Conservation (phyloP, 2,329 filamentous ascomycete genomes). For the Penicillium sp. region DNA sequence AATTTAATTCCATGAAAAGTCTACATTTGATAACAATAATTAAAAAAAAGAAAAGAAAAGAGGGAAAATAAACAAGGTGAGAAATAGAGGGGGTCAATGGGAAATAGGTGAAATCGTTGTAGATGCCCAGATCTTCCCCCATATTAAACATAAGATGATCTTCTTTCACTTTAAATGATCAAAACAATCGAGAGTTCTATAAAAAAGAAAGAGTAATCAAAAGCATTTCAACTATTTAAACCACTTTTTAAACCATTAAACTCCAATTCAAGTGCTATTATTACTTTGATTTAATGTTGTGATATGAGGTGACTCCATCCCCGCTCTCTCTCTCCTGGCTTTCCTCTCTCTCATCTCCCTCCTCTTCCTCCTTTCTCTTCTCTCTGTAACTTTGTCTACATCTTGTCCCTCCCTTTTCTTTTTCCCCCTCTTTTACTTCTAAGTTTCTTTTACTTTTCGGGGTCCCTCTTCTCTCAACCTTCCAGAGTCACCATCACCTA, state of each 20-base stretch:
- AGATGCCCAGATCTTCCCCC: background rate
- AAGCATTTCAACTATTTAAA: background rate
- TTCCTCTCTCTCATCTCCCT: constrained; percentile 7
- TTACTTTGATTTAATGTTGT: constrained; percentile 11
- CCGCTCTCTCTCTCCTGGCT: constrained; percentile 19
- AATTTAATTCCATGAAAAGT: background rate
- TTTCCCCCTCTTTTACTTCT: background rate
- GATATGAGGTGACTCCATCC: constrained; percentile 30
- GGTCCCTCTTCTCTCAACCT: constrained; percentile 4
- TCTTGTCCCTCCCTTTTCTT: constrained; percentile 8
- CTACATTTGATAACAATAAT: constrained; percentile 1
- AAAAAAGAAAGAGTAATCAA: background rate
- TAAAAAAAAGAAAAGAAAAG: background rate
- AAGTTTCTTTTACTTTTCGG: constrained; percentile 7
- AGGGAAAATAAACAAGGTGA: background rate
- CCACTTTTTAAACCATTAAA: background rate
- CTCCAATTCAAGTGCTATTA: constrained; percentile 4
- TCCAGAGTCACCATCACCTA: constrained; percentile 7
- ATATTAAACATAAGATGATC: background rate
- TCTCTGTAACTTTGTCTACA: constrained; percentile 17
- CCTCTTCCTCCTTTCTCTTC: constrained; percentile 2
- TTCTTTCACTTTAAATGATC: background rate
- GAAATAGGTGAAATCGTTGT: background rate
- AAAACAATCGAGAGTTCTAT: background rate
- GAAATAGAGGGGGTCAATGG: background rate